phyloP scores from a whole-genome alignment of 2,329 filamentous ascomycete genomes.

The Aspergillus fructus region DNA sequence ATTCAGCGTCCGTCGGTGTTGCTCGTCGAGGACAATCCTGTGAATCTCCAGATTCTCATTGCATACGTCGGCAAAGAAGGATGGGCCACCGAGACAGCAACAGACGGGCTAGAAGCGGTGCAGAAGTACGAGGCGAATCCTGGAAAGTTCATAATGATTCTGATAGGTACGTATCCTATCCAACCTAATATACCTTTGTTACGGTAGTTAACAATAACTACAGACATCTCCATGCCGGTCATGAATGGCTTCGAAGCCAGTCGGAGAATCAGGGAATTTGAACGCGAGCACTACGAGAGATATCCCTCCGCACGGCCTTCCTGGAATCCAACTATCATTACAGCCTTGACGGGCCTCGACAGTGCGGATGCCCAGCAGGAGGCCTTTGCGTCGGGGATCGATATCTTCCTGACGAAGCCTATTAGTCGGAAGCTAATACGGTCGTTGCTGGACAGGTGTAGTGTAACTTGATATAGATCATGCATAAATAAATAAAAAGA shows the following conservation, averaged over 20 bases:
- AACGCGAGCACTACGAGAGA: slow-evolving; percentile 9
- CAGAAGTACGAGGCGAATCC: slow-evolving; percentile 16
- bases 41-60: background rate
- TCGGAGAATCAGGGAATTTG: slow-evolving; percentile 27
- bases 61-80: background rate
- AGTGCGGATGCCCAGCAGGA: slow-evolving; percentile 28
- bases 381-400: slow-evolving; percentile 25
- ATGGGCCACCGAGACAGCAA: background rate
- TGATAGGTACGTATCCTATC: no score
- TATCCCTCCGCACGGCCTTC: background rate
- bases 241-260: slow-evolving; percentile 34
- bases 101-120: slow-evolving; percentile 11
- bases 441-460: no score
- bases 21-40: background rate
- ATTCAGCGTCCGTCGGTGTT: background rate
- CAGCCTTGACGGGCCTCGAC: slow-evolving; percentile 26
- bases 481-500: no score
- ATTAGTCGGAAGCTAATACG: no score
- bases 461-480: no score
- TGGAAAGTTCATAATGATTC: no score
- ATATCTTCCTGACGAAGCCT: slow-evolving; percentile 31
- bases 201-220: no score
- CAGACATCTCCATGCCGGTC: slow-evolving; percentile 36
- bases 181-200: no score
- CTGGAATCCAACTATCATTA: slow-evolving; percentile 17